These are phyloP conservation scores for Amaranthus tricolor DNA, from an alignment of 179 eudicot species.

Conservation along the genomic window DNA sequence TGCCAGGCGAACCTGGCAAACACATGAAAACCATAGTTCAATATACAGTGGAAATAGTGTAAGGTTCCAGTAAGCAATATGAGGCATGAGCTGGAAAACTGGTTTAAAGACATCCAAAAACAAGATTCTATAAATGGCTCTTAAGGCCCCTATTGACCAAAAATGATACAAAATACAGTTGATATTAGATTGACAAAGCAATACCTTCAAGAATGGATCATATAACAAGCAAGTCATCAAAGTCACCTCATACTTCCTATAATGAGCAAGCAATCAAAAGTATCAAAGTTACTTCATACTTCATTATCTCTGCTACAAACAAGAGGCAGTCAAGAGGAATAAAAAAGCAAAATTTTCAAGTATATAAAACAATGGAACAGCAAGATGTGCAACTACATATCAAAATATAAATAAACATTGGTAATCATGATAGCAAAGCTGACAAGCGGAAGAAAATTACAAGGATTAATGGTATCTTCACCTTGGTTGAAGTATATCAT, in stretches of 20 bases:
- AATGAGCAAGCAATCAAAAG: constrained; percentile 3
- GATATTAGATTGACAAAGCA: background rate
- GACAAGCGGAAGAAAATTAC: background rate
- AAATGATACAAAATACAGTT: background rate
- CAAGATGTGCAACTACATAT: background rate
- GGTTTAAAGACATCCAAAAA: background rate
- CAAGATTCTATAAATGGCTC: background rate
- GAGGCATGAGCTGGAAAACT: background rate
- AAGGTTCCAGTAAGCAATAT: background rate
- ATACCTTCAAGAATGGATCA: constrained; percentile 85
- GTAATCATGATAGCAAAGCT: background rate
- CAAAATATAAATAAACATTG: background rate
- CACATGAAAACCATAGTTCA: constrained; percentile 26
- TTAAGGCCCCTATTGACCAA: background rate
- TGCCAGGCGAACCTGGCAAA: constrained; percentile 67
- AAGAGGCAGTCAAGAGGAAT: background rate
- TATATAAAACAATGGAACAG: background rate
- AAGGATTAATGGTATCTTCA: constrained; percentile 21
- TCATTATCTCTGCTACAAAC: constrained; percentile 1
- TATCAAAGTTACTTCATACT: background rate
- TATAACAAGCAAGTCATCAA: constrained; percentile 83
- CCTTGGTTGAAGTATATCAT: constrained; percentile 90
- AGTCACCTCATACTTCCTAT: constrained; percentile 80
- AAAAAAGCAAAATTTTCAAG: background rate
- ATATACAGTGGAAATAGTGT: background rate